Evolutionary conservation across 2,329 filamentous ascomycete genomes (phyloP).

Genomic region (Epichloe aotearoae): DNA sequence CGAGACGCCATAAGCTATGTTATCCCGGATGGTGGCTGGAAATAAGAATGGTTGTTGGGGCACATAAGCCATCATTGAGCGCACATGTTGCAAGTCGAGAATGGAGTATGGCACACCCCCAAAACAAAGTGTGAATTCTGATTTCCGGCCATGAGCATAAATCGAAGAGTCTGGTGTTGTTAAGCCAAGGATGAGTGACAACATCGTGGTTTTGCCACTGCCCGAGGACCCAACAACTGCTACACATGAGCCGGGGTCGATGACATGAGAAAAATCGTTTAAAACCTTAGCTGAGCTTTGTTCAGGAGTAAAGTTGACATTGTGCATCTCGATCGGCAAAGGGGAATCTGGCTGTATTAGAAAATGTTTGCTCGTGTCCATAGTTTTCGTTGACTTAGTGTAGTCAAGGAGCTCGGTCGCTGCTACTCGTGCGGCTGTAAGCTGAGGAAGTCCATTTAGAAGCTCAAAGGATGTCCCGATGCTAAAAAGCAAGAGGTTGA

Average conservation of each 20-base stretch:
- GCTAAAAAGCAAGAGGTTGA: conserved; percentile 74
- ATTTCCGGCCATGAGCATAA: not conserved
- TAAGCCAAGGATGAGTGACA: conserved; percentile 60
- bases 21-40: conserved; percentile 60
- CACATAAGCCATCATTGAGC: conserved; percentile 52
- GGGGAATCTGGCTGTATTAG: conserved; percentile 12
- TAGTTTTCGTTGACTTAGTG: conserved; percentile 39
- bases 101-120: conserved; percentile 40
- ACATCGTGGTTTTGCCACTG: conserved; percentile 81
- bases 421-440: conserved; percentile 59
- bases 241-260: conserved; percentile 50
- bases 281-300: not conserved
- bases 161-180: conserved; percentile 32
- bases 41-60: conserved; percentile 65
- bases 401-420: conserved; percentile 54
- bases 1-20: conserved; percentile 68
- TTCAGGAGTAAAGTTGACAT: conserved; percentile 43
- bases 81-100: conserved; percentile 47
- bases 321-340: conserved; percentile 32
- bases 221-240: conserved; percentile 77
- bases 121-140: conserved; percentile 36
- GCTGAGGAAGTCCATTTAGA: conserved; percentile 65
- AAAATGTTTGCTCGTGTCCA: conserved; percentile 19
- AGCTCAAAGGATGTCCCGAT: conserved; percentile 60
- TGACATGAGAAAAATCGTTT: conserved; percentile 33